phyloP scores from a whole-genome alignment of 2,329 filamentous ascomycete genomes.

The Diaporthe vaccinii region DNA sequence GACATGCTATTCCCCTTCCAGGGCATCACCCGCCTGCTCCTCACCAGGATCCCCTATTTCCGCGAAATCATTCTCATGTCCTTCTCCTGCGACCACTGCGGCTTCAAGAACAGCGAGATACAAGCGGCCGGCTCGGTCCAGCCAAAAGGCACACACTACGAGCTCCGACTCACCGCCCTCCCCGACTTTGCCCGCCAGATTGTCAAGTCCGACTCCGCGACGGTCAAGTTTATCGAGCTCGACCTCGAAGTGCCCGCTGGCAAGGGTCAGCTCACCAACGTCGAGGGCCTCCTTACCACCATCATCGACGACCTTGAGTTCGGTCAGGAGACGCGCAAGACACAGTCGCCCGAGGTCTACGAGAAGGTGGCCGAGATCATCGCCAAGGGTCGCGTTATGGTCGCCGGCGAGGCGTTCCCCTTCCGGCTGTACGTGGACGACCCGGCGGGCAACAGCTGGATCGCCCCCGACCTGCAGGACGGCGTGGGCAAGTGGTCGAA shows the following conservation, averaged over 20 bases:
- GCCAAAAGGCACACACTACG: constrained; percentile 86
- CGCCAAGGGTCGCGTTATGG: constrained; percentile 79
- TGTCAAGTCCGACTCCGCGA: constrained; percentile 90
- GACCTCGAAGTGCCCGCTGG: constrained; percentile 94
- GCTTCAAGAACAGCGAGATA: constrained; percentile 92
- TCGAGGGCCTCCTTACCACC: constrained; percentile 87
- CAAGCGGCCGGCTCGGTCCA: constrained; percentile 94
- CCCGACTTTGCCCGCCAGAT: constrained; percentile 88
- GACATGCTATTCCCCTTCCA: constrained; percentile 51
- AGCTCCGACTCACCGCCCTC: constrained; percentile 79
- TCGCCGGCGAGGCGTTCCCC: constrained; percentile 82
- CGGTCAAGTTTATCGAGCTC: constrained; percentile 89
- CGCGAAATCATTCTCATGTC: constrained; percentile 98
- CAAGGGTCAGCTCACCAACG: constrained; percentile 90
- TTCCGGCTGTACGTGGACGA: constrained; percentile 93
- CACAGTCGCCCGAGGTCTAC: constrained; percentile 82
- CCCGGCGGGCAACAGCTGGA: constrained; percentile 95
- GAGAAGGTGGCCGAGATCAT: constrained; percentile 85
- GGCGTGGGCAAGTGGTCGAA: constrained; percentile 90
- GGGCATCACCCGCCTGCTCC: constrained; percentile 87
- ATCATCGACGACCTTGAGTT: constrained; percentile 85
- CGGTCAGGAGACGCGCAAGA: constrained; percentile 86
- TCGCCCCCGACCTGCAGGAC: constrained; percentile 86
- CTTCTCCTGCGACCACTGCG: constrained; percentile 91
- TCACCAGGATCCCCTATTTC: constrained; percentile 96